Conservation (phyloP, 2,329 filamentous ascomycete genomes). For the Ampelomyces quisqualis region DNA sequence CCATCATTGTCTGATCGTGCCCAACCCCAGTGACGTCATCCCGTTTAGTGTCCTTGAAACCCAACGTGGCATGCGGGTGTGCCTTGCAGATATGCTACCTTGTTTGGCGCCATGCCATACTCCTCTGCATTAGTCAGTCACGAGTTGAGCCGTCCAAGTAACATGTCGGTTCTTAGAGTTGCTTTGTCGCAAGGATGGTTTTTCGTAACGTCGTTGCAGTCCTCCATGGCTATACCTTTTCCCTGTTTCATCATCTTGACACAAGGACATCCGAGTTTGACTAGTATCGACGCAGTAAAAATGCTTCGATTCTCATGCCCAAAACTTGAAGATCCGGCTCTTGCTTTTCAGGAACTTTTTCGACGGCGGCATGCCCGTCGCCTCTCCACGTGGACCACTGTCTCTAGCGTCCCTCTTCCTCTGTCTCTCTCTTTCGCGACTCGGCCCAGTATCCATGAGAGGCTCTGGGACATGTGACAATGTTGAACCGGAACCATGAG, state of each 20-base stretch:
- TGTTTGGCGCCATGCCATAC: constrained; percentile 22
- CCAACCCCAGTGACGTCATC: constrained; percentile 30
- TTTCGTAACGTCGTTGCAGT: background rate
- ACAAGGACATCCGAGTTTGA: too few species aligned
- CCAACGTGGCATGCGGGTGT: constrained; percentile 35
- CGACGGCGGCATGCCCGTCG: constrained; percentile 13
- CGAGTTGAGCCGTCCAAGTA: constrained; percentile 5
- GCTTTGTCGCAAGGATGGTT: constrained; percentile 17
- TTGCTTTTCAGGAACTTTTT: constrained; percentile 40
- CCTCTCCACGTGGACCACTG: constrained; percentile 7
- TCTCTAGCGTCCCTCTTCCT: constrained; percentile 18
- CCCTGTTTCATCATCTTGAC: constrained; percentile 6
- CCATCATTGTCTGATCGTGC: constrained; percentile 20
- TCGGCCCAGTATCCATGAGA: constrained; percentile 6
- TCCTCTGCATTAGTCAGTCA: constrained; percentile 3
- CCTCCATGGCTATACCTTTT: constrained; percentile 5
- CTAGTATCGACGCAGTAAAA: too few species aligned
- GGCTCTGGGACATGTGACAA: constrained; percentile 15
- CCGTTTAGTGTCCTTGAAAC: constrained; percentile 5
- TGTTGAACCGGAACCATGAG: constrained; percentile 24
- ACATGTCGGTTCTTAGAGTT: constrained; percentile 13
- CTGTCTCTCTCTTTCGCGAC: constrained; percentile 18
- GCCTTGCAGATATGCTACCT: constrained; percentile 36
- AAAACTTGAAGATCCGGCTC: constrained; percentile 43
- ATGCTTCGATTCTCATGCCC: constrained; percentile 20